A percentile compares a stretch with the other conserved stretches of the same genome.
Conservation (phyloP, 2,329 filamentous ascomycete species). For the Scedosporium apiospermum region DNA sequence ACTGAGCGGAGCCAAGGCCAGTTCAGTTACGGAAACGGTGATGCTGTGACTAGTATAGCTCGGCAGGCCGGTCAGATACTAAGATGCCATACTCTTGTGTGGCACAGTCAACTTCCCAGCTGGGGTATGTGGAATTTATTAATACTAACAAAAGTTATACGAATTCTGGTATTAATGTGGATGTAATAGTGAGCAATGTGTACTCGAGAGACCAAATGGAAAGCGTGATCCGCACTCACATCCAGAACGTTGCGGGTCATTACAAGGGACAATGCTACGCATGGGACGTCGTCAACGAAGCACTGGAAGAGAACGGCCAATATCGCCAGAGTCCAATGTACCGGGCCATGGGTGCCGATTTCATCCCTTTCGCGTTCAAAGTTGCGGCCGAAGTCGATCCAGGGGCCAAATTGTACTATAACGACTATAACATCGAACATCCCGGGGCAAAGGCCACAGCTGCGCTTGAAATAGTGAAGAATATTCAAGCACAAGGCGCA, state of each 20-base stretch:
- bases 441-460: constrained; percentile 25
- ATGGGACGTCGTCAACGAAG: constrained; percentile 59
- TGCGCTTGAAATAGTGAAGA: constrained; percentile 23
- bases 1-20: constrained; percentile 46
- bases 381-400: constrained; percentile 38
- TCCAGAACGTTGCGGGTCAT: constrained; percentile 45
- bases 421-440: constrained; percentile 47
- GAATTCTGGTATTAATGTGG: neutral
- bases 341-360: constrained; percentile 38
- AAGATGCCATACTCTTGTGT: constrained; percentile 52
- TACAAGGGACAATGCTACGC: constrained; percentile 50
- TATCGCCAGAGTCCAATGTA: constrained; percentile 39
- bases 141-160: neutral
- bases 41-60: constrained; percentile 40
- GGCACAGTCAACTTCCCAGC: constrained; percentile 28
- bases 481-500: constrained; percentile 25
- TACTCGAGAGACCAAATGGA: constrained; percentile 51
- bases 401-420: constrained; percentile 46
- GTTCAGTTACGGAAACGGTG: constrained; percentile 50
- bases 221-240: constrained; percentile 40
- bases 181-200: constrained; percentile 9
- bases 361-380: constrained; percentile 42
- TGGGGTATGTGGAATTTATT: constrained; percentile 12
- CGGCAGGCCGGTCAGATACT: constrained; percentile 32
- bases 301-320: constrained; percentile 43